A percentile compares a stretch with the other conserved stretches of the same genome.
Conservation (phyloP, 331 rosid genomes). For the Quercus phellos region DNA sequence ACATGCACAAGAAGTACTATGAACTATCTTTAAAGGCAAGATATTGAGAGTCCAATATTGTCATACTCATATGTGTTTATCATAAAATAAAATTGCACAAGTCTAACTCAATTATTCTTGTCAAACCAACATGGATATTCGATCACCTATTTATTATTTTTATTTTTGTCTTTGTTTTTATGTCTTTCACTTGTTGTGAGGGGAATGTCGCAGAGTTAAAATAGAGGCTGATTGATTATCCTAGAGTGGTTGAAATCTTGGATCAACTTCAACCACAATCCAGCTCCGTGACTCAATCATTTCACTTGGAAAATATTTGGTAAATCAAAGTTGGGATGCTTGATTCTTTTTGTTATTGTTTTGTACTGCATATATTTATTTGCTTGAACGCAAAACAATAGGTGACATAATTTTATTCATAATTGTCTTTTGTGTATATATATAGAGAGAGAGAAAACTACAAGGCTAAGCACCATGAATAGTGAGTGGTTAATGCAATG, state of each 20-base stretch:
- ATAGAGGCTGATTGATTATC: neutral
- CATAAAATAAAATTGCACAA: too few species aligned
- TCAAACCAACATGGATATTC: too few species aligned
- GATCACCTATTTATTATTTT: neutral
- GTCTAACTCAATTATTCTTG: too few species aligned
- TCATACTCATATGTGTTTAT: too few species aligned
- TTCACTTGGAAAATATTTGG: neutral
- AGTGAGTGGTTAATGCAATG: neutral
- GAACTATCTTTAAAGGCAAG: too few species aligned
- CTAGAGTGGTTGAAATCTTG: neutral
- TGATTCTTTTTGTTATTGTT: slow-evolving; percentile 1
- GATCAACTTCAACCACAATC: neutral
- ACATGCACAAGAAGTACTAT: too few species aligned
- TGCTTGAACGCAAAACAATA: neutral
- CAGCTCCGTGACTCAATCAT: neutral
- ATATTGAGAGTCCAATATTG: too few species aligned
- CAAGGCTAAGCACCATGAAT: slow-evolving; percentile 1
- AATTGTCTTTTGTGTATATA: too few species aligned
- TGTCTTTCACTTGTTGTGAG: neutral
- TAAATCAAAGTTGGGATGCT: neutral
- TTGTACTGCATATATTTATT: neutral
- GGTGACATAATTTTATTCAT: too few species aligned
- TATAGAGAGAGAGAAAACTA: neutral
- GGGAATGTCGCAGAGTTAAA: neutral
- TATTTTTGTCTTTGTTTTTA: neutral